A percentile compares a stretch with the other conserved stretches of the same genome.
Conservation (phyloP, 345 rosid species). For the Salix purpurea region DNA sequence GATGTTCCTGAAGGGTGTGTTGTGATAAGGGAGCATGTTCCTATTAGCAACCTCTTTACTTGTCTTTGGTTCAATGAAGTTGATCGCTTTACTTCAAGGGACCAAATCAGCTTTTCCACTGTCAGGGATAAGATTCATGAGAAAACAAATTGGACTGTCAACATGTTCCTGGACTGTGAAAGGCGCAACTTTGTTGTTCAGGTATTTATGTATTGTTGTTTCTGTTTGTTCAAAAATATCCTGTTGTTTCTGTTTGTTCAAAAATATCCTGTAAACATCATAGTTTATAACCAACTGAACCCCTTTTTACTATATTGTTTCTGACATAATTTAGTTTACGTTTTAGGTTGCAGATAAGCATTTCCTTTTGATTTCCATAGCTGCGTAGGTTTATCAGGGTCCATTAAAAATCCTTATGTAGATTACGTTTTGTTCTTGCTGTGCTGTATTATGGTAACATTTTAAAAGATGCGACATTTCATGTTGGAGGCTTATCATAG, state of each 20-base stretch:
- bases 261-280: background rate
- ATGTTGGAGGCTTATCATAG: background rate
- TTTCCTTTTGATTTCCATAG: background rate
- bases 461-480: background rate
- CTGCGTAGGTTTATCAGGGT: background rate
- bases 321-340: background rate
- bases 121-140: constrained; percentile 83
- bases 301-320: background rate
- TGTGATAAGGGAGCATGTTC: constrained; percentile 87
- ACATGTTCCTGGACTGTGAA: constrained; percentile 95
- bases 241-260: background rate
- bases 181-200: constrained; percentile 94
- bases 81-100: constrained; percentile 92
- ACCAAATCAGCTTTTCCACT: constrained; percentile 91
- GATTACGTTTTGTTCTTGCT: background rate
- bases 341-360: background rate
- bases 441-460: background rate
- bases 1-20: constrained; percentile 99
- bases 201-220: constrained; percentile 35
- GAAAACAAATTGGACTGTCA: constrained; percentile 74
- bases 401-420: background rate
- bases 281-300: background rate
- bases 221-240: background rate
- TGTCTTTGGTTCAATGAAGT: constrained; percentile 99
- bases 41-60: constrained; percentile 81